Conservation (phyloP, 345 rosid genomes). For the Barbarea vulgaris region DNA sequence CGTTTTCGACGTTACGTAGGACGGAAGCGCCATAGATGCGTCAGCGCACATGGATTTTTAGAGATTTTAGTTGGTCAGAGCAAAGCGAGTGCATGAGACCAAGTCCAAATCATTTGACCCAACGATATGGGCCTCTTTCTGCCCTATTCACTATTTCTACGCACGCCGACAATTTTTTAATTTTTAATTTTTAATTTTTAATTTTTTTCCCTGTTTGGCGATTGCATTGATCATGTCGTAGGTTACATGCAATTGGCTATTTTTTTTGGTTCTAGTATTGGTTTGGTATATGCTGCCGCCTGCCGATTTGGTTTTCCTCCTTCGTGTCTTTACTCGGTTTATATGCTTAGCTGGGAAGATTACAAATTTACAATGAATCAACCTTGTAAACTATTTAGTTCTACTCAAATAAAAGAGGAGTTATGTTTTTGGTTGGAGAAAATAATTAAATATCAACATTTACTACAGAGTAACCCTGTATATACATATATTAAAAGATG, state of each 20-base stretch:
- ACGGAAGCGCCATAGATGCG: background rate
- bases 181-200: too few relatives aligned
- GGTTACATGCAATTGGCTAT: background rate
- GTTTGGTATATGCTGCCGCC: background rate
- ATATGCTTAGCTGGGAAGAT: background rate
- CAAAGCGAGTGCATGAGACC: background rate
- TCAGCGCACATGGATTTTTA: background rate
- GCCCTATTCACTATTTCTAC: background rate
- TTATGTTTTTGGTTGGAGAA: background rate
- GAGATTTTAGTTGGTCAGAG: background rate
- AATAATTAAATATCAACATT: background rate
- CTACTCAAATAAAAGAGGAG: background rate
- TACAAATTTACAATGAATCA: background rate
- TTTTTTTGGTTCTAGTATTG: background rate
- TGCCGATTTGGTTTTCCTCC: background rate
- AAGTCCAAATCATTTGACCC: conserved; percentile 4
- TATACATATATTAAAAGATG: too few relatives aligned
- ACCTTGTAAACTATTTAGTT: background rate
- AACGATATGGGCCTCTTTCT: background rate
- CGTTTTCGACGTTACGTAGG: too few relatives aligned
- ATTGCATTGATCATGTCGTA: background rate
- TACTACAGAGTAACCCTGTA: too few relatives aligned
- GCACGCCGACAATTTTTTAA: background rate
- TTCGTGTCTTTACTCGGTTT: background rate
- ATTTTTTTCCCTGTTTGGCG: background rate